Conservation (phyloP, 2,329 filamentous ascomycete genomes). For the Pezizomycotina sp. region DNA sequence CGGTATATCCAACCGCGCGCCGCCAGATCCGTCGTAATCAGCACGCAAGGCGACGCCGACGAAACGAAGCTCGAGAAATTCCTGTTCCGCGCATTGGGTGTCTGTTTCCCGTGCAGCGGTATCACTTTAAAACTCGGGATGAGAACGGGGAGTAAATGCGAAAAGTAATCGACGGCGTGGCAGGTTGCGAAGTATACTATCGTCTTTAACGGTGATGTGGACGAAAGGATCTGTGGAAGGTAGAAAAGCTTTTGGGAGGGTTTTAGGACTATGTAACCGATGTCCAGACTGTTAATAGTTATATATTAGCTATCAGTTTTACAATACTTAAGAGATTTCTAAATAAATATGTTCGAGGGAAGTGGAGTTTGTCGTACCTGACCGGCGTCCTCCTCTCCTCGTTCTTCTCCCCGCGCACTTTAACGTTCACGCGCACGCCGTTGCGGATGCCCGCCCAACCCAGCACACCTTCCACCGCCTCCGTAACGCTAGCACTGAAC, state of each 20-base stretch:
- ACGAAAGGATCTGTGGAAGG: conserved; percentile 22
- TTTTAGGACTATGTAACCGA: conserved; percentile 63
- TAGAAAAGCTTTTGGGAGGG: conserved; percentile 55
- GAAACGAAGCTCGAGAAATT: conserved; percentile 71
- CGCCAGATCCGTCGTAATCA: conserved; percentile 84
- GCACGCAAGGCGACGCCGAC: conserved; percentile 56
- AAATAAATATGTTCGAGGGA: too few relatives aligned
- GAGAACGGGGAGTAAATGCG: conserved; percentile 57
- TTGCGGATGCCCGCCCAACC: conserved; percentile 84
- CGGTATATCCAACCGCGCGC: conserved; percentile 78
- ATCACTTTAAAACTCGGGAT: conserved; percentile 56
- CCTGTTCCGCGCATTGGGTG: conserved; percentile 68
- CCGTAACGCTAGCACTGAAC: conserved; percentile 90
- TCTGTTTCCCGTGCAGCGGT: conserved; percentile 81
- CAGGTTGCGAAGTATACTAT: conserved; percentile 92
- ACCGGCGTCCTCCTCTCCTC: conserved; percentile 81
- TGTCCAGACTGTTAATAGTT: conserved; percentile 54
- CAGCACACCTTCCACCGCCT: conserved; percentile 71
- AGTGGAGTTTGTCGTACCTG: conserved; percentile 32
- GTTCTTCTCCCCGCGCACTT: conserved; percentile 49
- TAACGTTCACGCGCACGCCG: conserved; percentile 85
- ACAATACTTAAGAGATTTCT: too few relatives aligned
- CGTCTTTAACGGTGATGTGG: conserved; percentile 62
- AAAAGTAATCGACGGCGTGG: conserved; percentile 86
- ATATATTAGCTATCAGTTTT: too few relatives aligned